Evolutionary conservation across 2,329 filamentous ascomycete genomes (phyloP).

Genomic region (Aureobasidium sp.): DNA sequence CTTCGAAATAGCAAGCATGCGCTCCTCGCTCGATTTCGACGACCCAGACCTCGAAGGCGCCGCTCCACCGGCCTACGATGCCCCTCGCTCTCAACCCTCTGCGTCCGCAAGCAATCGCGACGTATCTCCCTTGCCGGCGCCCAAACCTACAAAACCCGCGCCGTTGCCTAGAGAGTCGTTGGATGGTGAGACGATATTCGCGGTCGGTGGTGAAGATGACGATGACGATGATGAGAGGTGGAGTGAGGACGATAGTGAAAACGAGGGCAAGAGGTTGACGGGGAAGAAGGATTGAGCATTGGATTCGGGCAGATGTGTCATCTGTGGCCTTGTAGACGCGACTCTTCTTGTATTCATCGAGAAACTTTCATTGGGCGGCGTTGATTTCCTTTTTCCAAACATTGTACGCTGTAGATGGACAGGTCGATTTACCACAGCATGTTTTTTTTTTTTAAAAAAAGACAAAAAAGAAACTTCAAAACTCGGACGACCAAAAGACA

Average conservation of each 20-base stretch:
- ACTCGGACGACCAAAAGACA: too few relatives aligned
- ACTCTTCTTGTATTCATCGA: too few relatives aligned
- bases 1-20: slow-evolving; percentile 91
- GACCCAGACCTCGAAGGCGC: slow-evolving; percentile 38
- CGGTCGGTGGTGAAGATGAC: slow-evolving; percentile 72
- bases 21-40: slow-evolving; percentile 63
- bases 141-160: slow-evolving; percentile 42
- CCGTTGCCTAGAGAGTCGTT: slow-evolving; percentile 53
- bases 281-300: slow-evolving; percentile 32
- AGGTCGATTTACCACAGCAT: too few relatives aligned
- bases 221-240: slow-evolving; percentile 63
- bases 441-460: too few relatives aligned
- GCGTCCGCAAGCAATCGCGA: slow-evolving; percentile 28
- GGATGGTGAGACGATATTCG: slow-evolving; percentile 93
- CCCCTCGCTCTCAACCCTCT: slow-evolving; percentile 13
- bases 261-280: slow-evolving; percentile 46
- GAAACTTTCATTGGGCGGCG: neutral
- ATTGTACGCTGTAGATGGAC: too few relatives aligned
- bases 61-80: slow-evolving; percentile 22
- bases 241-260: slow-evolving; percentile 57
- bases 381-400: too few relatives aligned
- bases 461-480: too few relatives aligned
- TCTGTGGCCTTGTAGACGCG: too few relatives aligned
- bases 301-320: too few relatives aligned
- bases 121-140: slow-evolving; percentile 47